These are phyloP conservation scores for Sequoia sempervirens DNA, from an alignment of 75 land plant species.

Conservation along the genomic window DNA sequence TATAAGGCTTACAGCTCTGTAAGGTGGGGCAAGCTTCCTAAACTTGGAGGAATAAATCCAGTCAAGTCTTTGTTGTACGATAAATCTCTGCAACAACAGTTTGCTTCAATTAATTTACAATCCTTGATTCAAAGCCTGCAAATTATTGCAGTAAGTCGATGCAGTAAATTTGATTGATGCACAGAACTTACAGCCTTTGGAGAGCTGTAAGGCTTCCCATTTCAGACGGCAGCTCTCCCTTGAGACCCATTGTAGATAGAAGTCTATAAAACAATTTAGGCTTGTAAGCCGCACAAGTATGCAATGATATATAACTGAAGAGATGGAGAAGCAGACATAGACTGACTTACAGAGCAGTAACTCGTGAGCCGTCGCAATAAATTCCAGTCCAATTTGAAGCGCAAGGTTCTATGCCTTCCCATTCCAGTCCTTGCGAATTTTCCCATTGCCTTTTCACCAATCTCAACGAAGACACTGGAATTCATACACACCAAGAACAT, in stretches of 20 bases:
- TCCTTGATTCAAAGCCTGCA: background rate
- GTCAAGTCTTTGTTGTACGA: constrained; percentile 46
- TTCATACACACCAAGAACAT: background rate
- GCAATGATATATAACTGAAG: too few relatives aligned
- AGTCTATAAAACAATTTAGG: background rate
- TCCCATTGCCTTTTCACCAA: background rate
- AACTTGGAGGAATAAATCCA: constrained; percentile 31
- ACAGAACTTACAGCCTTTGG: constrained; percentile 3
- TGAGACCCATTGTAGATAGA: constrained; percentile 33
- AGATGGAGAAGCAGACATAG: too few relatives aligned
- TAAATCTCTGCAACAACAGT: constrained; percentile 34
- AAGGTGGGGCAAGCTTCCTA: constrained; percentile 33
- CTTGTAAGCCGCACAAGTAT: constrained; percentile 15
- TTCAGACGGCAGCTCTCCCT: constrained; percentile 40
- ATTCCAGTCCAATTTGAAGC: constrained; percentile 44
- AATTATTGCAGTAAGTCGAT: background rate
- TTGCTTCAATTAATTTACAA: background rate
- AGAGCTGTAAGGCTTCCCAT: constrained; percentile 30
- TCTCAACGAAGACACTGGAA: background rate
- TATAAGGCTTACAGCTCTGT: constrained; percentile 35
- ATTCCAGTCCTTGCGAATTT: constrained; percentile 20
- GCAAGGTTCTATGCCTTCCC: constrained; percentile 13
- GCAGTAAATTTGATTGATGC: background rate
- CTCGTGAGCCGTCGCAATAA: constrained; percentile 38
- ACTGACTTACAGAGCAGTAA: constrained; percentile 25